Percentiles rank a stretch among this genome's conserved stretches.
Conservation (phyloP, 768 basidiomycete species). For the Pulveroboletus sp. region DNA sequence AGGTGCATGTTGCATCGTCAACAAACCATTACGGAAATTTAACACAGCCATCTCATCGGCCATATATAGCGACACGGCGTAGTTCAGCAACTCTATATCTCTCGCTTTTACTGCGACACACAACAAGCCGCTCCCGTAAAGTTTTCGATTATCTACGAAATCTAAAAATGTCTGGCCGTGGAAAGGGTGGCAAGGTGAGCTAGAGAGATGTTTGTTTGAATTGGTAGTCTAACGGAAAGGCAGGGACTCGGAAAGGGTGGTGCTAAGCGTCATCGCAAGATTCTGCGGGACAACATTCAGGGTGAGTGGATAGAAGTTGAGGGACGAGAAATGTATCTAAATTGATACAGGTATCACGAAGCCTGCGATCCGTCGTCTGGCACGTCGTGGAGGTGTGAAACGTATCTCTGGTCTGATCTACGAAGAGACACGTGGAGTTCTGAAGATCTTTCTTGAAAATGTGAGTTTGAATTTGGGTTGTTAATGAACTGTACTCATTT, state of each 20-base stretch:
- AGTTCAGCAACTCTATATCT: background rate
- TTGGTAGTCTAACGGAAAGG: slow-evolving; percentile 6
- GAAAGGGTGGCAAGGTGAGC: slow-evolving; percentile 70
- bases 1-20: background rate
- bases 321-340: slow-evolving; percentile 44
- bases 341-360: slow-evolving; percentile 56
- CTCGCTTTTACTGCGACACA: slow-evolving; percentile 4
- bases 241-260: slow-evolving; percentile 85
- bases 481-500: slow-evolving; percentile 15
- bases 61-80: slow-evolving; percentile 20
- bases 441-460: slow-evolving; percentile 87
- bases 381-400: slow-evolving; percentile 91
- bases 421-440: slow-evolving; percentile 88
- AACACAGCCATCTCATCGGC: slow-evolving; percentile 24
- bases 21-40: slow-evolving; percentile 28
- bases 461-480: slow-evolving; percentile 41
- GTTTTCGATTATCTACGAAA: slow-evolving; percentile 1
- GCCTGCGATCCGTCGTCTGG: slow-evolving; percentile 79
- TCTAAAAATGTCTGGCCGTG: slow-evolving; percentile 90
- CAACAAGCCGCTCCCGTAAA: slow-evolving; percentile 8
- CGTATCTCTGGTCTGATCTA: slow-evolving; percentile 88
- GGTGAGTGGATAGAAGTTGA: too few species aligned
- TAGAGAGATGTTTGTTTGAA: background rate
- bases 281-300: slow-evolving; percentile 72
- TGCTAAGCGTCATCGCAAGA: slow-evolving; percentile 80